Base-by-base conservation (phyloP, 805 yeast species). In the Wilhelminamyces savonicus region DNA sequence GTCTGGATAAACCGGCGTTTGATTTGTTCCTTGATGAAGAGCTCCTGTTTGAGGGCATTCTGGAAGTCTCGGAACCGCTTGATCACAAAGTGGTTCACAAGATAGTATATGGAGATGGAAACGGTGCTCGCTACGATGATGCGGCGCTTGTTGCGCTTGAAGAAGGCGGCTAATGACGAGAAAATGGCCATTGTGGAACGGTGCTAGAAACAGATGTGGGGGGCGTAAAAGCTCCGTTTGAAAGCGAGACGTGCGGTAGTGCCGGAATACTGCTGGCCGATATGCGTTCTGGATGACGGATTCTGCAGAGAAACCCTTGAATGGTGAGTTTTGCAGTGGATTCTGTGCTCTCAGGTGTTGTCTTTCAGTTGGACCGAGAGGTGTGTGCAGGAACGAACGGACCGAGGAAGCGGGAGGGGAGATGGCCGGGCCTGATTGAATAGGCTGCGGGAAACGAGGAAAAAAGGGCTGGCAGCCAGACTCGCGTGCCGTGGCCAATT, bases 1-100 rank as follows among this genome's bases (percentile, higher is more conserved):
- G 96, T 90, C 61, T 87, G 96, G 29, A 82, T 77, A 46, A 87
- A 90, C 34, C 97, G 63, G 43, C 92, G 69, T 43, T 79, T 79
- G 35, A 88, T 81, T 36, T 65, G 71, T 37, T 62, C 66, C 44
- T 63, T 62, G 31, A 62, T 60, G 28, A 56, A 52, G 29, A 61
- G 49, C 34, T 65, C 71, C 38, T 64, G 66, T 30, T 43, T 51
- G 38, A 65, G 47, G 4, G 62, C 44, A 31, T 58, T 54, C 37
- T 63, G 69, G 43, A 62, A 61, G 42, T 58, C 49, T 30, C 62
- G 51, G 32, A 65, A 50, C 34, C 56, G 55, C 39, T 53, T 53
- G 36, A 64, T 46, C 16, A 64, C 52, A 39, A 63, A 58, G 30
- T 64, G 62, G 34, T 64, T 47, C 19, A 64, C 46, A 16, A 62